Evolutionary conservation across 1,284 basidiomycete genomes (phyloP).

Genomic region (Leccinum variabile): DNA sequence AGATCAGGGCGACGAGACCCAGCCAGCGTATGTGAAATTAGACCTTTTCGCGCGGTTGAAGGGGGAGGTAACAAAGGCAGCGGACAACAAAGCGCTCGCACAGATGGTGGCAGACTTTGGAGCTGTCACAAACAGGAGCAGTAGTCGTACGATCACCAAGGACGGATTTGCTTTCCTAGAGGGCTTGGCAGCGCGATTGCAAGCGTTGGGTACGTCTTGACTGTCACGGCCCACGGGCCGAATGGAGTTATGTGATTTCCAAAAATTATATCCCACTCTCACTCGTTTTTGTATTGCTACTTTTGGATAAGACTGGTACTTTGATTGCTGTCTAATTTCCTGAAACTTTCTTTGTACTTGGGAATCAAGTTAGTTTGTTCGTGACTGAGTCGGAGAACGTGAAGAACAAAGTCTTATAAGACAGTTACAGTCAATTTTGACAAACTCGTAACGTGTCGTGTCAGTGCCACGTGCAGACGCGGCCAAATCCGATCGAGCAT

Average conservation of each 20-base stretch:
- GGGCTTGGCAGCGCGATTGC: conserved; percentile 53
- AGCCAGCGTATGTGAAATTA: conserved; percentile 53
- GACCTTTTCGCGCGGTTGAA: conserved; percentile 56
- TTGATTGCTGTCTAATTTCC: not conserved
- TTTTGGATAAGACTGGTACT: not conserved
- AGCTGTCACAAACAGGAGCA: conserved; percentile 61
- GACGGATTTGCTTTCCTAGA: conserved; percentile 72
- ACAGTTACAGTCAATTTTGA: not conserved
- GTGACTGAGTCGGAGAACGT: not conserved
- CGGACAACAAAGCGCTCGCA: conserved; percentile 55
- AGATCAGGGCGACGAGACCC: conserved; percentile 35
- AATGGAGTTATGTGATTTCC: conserved; percentile 6
- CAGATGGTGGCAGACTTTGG: conserved; percentile 67
- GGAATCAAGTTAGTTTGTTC: not conserved
- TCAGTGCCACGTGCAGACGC: conserved; percentile 27
- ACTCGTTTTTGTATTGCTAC: not conserved
- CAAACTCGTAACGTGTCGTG: not conserved
- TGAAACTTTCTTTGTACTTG: not conserved
- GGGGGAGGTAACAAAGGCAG: conserved; percentile 50
- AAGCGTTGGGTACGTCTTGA: conserved; percentile 25
- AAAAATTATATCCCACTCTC: not conserved
- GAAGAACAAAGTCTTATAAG: not conserved
- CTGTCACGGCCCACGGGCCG: not conserved
- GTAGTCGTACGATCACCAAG: conserved; percentile 69
- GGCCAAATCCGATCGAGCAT: conserved; percentile 21